phyloP scores from a whole-genome alignment of 169 alveolate genomes.

The Plasmodium knowlesi region DNA sequence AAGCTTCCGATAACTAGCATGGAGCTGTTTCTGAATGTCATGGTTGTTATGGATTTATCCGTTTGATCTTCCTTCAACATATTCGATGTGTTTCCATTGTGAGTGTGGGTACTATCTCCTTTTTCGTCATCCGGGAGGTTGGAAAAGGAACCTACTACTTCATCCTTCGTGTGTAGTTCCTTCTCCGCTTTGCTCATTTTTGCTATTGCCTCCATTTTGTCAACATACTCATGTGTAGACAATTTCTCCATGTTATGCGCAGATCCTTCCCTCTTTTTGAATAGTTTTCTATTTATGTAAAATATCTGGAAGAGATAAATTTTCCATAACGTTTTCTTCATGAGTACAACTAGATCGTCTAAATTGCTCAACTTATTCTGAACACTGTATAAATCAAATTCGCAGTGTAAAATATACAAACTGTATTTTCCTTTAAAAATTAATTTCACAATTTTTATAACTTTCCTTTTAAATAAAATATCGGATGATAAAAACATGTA shows the following conservation, averaged over 20 bases:
- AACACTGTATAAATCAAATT: slow-evolving; percentile 58
- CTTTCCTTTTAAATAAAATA: slow-evolving; percentile 56
- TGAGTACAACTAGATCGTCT: slow-evolving; percentile 37
- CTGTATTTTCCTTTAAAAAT: slow-evolving; percentile 40
- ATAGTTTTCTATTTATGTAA: slow-evolving; percentile 26
- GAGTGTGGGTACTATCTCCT: not conserved
- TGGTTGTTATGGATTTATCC: slow-evolving; percentile 14
- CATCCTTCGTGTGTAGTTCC: not conserved
- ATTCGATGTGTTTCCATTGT: not conserved
- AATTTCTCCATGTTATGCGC: not conserved
- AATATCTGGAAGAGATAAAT: slow-evolving; percentile 42
- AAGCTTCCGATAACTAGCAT: slow-evolving; percentile 71
- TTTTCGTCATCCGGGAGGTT: not conserved
- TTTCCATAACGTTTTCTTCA: slow-evolving; percentile 65
- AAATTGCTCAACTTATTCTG: slow-evolving; percentile 62
- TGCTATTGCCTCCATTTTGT: slow-evolving; percentile 13
- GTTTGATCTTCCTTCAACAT: not conserved
- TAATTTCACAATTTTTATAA: slow-evolving; percentile 64
- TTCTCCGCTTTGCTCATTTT: slow-evolving; percentile 7
- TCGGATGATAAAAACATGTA: slow-evolving; percentile 71
- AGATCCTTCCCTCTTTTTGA: slow-evolving; percentile 10
- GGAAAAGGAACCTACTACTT: not conserved
- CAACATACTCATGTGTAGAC: not conserved
- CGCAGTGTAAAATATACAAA: slow-evolving; percentile 56
- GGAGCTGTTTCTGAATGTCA: slow-evolving; percentile 44